Evolutionary conservation across 257 asterid species (phyloP).

Genomic region (Knoxia roxburghii): DNA sequence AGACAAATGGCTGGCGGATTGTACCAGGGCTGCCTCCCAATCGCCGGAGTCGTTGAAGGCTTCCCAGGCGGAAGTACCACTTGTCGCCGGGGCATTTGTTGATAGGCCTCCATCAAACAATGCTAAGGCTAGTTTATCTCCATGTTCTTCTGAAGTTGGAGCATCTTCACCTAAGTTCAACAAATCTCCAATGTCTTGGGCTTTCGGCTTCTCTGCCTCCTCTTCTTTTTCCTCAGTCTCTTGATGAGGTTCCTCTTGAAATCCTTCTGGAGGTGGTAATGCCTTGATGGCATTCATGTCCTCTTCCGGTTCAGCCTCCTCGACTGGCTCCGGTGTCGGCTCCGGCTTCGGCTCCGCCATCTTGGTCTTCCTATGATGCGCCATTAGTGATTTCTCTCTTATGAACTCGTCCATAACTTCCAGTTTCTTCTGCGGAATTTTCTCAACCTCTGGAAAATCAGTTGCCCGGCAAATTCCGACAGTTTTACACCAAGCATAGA

Average conservation of each 20-base stretch:
- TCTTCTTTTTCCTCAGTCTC: conserved; percentile 14
- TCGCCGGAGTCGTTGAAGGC: conserved; percentile 74
- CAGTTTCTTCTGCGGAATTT: conserved; percentile 60
- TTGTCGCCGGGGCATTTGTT: conserved; percentile 21
- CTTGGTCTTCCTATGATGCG: conserved; percentile 18
- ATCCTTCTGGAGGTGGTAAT: conserved; percentile 68
- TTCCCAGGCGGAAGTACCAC: conserved; percentile 61
- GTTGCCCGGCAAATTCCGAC: conserved; percentile 64
- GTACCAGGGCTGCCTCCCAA: conserved; percentile 78
- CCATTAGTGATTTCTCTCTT: conserved; percentile 46
- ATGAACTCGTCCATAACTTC: conserved; percentile 85
- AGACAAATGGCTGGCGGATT: conserved; percentile 62
- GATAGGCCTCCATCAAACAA: conserved; percentile 54
- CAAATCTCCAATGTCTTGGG: conserved; percentile 56
- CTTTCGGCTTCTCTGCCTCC: conserved; percentile 24
- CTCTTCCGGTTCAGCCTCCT: conserved; percentile 40
- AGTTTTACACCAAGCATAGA: conserved; percentile 65
- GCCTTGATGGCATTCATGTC: conserved; percentile 64
- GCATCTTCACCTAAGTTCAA: conserved; percentile 60
- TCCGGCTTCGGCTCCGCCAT: conserved; percentile 29
- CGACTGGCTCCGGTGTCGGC: conserved; percentile 5
- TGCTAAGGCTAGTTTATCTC: conserved; percentile 69
- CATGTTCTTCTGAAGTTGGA: conserved; percentile 52
- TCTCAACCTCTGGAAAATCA: conserved; percentile 80
- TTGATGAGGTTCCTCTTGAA: conserved; percentile 9